Conservation (phyloP, 169 alveolate species). For the Eimeria mitis region DNA sequence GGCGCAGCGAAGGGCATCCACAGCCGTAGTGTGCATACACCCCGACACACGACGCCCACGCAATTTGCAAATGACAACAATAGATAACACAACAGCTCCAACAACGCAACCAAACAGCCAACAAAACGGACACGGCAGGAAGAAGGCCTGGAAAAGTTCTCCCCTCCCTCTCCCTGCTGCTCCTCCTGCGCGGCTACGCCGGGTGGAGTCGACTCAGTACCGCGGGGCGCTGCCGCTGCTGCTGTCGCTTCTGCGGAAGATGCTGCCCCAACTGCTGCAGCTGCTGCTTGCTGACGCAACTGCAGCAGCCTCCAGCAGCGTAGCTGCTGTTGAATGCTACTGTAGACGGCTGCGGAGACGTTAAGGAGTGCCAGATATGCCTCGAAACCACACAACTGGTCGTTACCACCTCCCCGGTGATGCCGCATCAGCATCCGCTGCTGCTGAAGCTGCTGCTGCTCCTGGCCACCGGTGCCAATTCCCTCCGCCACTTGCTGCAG, state of each 20-base stretch:
- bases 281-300: slow-evolving; percentile 60
- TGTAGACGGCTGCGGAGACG: slow-evolving; percentile 49
- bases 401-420: background rate
- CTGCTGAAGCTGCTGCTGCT: slow-evolving; percentile 34
- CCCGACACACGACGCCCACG: slow-evolving; percentile 9
- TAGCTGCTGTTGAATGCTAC: slow-evolving; percentile 55
- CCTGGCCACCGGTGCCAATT: slow-evolving; percentile 9
- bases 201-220: background rate
- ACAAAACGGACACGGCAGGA: background rate
- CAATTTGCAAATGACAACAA: background rate
- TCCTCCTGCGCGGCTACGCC: slow-evolving; percentile 3
- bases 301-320: slow-evolving; percentile 61
- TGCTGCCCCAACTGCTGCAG: slow-evolving; percentile 21
- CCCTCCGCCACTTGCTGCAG: slow-evolving; percentile 37
- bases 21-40: slow-evolving; percentile 8
- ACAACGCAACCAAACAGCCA: background rate
- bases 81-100: background rate
- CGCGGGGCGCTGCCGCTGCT: background rate
- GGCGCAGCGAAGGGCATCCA: slow-evolving; percentile 20
- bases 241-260: background rate
- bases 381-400: slow-evolving; percentile 33
- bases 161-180: background rate
- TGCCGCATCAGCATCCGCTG: background rate
- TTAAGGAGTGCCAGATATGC: slow-evolving; percentile 32
- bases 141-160: background rate